These are phyloP conservation scores for Fusarium begoniae DNA, from an alignment of 2,329 filamentous ascomycete genomes.

Conservation along the genomic window DNA sequence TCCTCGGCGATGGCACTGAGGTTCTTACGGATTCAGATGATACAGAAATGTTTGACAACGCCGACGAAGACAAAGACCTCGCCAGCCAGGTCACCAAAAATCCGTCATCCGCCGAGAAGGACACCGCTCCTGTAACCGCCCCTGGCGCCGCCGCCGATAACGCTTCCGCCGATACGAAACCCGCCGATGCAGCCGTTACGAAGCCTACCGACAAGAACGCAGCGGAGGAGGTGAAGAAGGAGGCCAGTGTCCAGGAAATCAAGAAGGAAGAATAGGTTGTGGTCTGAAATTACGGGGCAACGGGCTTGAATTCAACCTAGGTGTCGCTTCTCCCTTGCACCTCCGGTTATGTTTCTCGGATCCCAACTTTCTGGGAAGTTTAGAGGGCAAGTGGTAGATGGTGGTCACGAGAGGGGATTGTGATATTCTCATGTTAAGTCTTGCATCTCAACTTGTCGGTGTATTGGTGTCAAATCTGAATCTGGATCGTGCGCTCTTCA, in stretches of 20 bases:
- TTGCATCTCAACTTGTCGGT: slow-evolving; percentile 41
- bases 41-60: slow-evolving; percentile 91
- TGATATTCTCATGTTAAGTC: slow-evolving; percentile 43
- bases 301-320: slow-evolving; percentile 24
- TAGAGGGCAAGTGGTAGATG: slow-evolving; percentile 19
- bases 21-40: slow-evolving; percentile 89
- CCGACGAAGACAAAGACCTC: slow-evolving; percentile 85
- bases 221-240: slow-evolving; percentile 40
- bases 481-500: slow-evolving; percentile 28
- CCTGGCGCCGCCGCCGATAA: slow-evolving; percentile 31
- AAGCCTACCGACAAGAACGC: slow-evolving; percentile 36
- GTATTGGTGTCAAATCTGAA: slow-evolving; percentile 40
- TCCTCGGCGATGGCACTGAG: slow-evolving; percentile 94
- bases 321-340: slow-evolving; percentile 18
- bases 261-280: slow-evolving; percentile 52
- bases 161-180: slow-evolving; percentile 40
- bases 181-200: slow-evolving; percentile 29
- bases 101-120: slow-evolving; percentile 41
- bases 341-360: slow-evolving; percentile 35
- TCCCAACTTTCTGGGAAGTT: slow-evolving; percentile 12
- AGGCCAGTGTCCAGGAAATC: slow-evolving; percentile 41
- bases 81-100: slow-evolving; percentile 82
- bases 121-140: slow-evolving; percentile 35
- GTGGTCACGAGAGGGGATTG: slow-evolving; percentile 28
- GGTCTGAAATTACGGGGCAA: slow-evolving; percentile 31